A percentile compares a stretch with the other conserved stretches of the same genome.
Evolutionary conservation across 345 rosid genomes (phyloP).

Genomic region (Eucalyptus tenuipes): DNA sequence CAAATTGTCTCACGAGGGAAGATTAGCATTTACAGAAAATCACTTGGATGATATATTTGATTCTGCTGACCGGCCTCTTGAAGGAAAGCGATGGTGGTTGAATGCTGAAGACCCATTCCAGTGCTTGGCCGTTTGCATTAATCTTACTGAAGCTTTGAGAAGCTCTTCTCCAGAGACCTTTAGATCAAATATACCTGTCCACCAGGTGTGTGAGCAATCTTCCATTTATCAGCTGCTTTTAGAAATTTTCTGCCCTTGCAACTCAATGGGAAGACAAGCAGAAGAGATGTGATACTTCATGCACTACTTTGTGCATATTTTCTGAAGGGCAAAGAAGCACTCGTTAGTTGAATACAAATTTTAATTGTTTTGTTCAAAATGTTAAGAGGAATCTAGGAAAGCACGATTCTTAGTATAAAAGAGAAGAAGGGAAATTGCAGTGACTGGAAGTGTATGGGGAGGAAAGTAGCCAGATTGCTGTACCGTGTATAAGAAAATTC

Average conservation of each 20-base stretch:
- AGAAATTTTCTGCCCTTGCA: background rate
- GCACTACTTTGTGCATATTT: background rate
- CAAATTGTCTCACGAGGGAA: conserved; percentile 71
- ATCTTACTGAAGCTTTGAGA: conserved; percentile 86
- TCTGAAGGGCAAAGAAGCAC: background rate
- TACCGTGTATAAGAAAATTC: background rate
- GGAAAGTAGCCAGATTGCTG: background rate
- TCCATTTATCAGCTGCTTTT: background rate
- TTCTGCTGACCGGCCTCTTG: conserved; percentile 91
- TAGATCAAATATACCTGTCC: conserved; percentile 73
- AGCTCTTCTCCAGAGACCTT: conserved; percentile 68
- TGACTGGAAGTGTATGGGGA: background rate
- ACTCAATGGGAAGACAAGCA: background rate
- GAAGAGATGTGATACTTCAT: background rate
- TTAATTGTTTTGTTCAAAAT: background rate
- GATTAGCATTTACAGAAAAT: conserved; percentile 73
- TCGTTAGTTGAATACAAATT: background rate
- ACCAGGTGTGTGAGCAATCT: conserved; percentile 46
- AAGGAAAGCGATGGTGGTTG: conserved; percentile 95
- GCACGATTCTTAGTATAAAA: background rate
- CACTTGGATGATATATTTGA: conserved; percentile 88
- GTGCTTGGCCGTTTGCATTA: conserved; percentile 82
- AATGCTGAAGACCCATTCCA: conserved; percentile 96
- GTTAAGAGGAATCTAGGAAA: background rate
- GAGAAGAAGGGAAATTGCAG: background rate